Base-by-base conservation (phyloP, 352 stramenopile species). In the Halophytophthora polymorphica region DNA sequence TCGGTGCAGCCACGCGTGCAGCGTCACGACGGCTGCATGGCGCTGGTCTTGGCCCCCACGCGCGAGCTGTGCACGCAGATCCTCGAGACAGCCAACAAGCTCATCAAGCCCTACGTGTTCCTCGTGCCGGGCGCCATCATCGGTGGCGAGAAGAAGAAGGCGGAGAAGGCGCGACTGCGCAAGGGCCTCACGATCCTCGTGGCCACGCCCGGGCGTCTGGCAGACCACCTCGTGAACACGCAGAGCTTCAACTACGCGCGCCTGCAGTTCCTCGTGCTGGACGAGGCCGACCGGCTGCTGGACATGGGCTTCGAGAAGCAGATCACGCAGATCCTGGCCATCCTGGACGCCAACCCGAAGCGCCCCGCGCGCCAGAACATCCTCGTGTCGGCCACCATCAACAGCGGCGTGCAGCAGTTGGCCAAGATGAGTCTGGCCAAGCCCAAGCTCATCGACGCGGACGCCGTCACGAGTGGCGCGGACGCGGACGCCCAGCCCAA, bases 261-360 rank as follows among this genome's bases (percentile, higher is more conserved):
- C 23, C 92, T 98, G 29, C 87, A 91, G 36, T 91, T 99, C 73
- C 77, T 99, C 23, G 86, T 99, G 15, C 77, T 99, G 0, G 97
- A 99, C 64, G 98, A 99, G 61, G 96, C 96, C 62, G 98, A 99
- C 90, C 85, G 97, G 31, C 96, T 99, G 90, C 70, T 99, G 14
- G 97, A 99, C 69, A 99, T 99, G 97, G 97, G 96, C 23, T 99
- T 99, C 60, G 96, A 99, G 72, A 98, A 97, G 47, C 95, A 99
- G 70, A 99, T 99, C 72, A 93, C 93, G 41, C 86, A 97, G 41
- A 99, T 99, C 61, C 79, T 99, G 50, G 68, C 67, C 49, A 90
- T 99, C 49, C 88, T 95, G 13, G 96, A 97, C 48, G 77, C 81
- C n/a, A 90, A 98, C 61, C 95, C 88, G 29, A 78, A 77, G 10